Conservation (phyloP, 73 alveolate genomes). For the Blepharisma stoltei region DNA sequence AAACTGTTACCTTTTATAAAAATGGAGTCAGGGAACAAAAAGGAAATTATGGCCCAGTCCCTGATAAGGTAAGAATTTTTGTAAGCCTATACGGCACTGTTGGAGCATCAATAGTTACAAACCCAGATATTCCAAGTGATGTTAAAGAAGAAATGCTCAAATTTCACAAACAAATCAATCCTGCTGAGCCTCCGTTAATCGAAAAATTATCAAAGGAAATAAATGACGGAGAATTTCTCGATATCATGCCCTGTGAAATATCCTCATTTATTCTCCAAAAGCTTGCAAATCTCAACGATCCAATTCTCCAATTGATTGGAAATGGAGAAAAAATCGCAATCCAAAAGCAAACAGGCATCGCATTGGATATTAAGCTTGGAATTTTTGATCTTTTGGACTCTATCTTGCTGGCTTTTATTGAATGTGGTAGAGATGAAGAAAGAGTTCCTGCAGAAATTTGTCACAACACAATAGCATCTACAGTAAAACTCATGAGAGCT, state of each 20-base stretch:
- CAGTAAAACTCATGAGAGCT: neutral
- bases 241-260: neutral
- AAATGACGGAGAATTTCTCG: neutral
- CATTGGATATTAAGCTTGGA: neutral
- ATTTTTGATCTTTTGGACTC: too few relatives aligned
- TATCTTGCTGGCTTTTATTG: too few relatives aligned
- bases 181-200: neutral
- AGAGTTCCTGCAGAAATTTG: neutral
- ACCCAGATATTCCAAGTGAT: neutral
- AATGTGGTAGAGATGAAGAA: neutral
- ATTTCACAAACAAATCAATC: neutral
- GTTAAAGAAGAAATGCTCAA: neutral
- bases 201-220: neutral
- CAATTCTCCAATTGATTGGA: neutral
- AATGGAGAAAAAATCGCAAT: neutral
- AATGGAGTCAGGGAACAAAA: conserved; percentile 21
- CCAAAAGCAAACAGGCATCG: conserved; percentile 8
- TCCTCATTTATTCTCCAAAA: neutral
- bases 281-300: neutral
- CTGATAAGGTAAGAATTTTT: neutral
- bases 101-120: neutral
- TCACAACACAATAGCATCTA: neutral
- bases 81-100: neutral
- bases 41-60: neutral
- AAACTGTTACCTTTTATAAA: conserved; percentile 11